Evolutionary conservation across 805 yeast species (phyloP).

Genomic region (Phaffomyces antillensis): DNA sequence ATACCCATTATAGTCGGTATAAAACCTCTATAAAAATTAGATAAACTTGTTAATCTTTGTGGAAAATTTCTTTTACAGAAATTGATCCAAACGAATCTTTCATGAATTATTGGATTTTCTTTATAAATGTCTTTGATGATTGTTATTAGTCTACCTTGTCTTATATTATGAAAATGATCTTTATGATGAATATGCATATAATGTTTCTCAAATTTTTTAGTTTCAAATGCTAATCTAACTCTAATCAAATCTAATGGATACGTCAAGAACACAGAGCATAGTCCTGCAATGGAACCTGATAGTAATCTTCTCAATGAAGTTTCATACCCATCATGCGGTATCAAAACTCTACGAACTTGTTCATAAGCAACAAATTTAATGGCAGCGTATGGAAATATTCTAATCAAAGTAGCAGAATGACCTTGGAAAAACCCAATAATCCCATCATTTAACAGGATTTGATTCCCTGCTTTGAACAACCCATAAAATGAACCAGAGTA

Average conservation of each 20-base stretch:
- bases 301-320: slow-evolving; percentile 72
- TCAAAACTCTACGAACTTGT: slow-evolving; percentile 73
- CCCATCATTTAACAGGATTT: slow-evolving; percentile 68
- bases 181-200: slow-evolving; percentile 16
- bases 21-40: slow-evolving; percentile 89
- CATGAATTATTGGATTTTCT: slow-evolving; percentile 19
- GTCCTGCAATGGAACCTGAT: slow-evolving; percentile 89
- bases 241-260: slow-evolving; percentile 89
- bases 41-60: slow-evolving; percentile 10
- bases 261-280: slow-evolving; percentile 78
- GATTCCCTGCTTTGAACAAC: slow-evolving; percentile 59
- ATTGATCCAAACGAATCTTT: slow-evolving; percentile 16
- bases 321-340: slow-evolving; percentile 69
- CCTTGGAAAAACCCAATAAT: slow-evolving; percentile 83
- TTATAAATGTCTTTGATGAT: slow-evolving; percentile 20
- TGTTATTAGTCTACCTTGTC: slow-evolving; percentile 26
- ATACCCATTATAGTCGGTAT: slow-evolving; percentile 90
- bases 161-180: slow-evolving; percentile 16
- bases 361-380: slow-evolving; percentile 95
- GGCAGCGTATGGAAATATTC: slow-evolving; percentile 96
- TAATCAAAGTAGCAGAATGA: slow-evolving; percentile 83
- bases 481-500: slow-evolving; percentile 80
- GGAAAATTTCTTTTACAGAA: slow-evolving; percentile 18
- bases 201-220: slow-evolving; percentile 28
- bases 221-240: slow-evolving; percentile 87